phyloP scores from a whole-genome alignment of 176 grass and related monocot genomes.

The Themeda triandra region DNA sequence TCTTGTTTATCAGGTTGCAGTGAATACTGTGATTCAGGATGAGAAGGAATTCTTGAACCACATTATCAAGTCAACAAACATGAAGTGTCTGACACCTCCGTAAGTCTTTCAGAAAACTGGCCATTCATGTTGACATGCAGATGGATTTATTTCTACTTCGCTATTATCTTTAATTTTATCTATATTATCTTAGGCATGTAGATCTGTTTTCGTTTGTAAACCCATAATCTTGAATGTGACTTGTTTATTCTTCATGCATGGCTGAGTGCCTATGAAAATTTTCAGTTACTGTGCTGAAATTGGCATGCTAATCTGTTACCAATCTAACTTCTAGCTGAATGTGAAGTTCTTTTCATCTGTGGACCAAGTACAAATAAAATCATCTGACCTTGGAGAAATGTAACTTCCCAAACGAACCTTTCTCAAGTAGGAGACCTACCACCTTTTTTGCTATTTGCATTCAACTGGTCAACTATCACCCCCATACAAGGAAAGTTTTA shows the following conservation, averaged over 20 bases:
- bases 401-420: background rate
- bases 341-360: background rate
- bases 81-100: slow-evolving; percentile 85
- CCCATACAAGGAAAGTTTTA: background rate
- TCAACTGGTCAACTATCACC: background rate
- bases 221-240: background rate
- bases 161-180: background rate
- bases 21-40: slow-evolving; percentile 76
- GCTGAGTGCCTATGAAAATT: background rate
- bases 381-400: background rate
- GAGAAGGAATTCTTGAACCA: slow-evolving; percentile 88
- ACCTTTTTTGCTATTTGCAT: background rate
- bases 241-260: background rate
- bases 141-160: background rate
- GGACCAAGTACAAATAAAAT: background rate
- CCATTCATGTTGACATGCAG: background rate
- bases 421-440: background rate
- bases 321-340: background rate
- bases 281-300: background rate
- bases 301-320: background rate
- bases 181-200: background rate
- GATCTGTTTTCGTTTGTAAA: background rate
- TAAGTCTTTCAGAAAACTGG: slow-evolving; percentile 36
- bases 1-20: slow-evolving; percentile 52
- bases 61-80: slow-evolving; percentile 91